These are phyloP conservation scores for Pyrenochaeta sp. DNA, from an alignment of 2,329 filamentous ascomycete genomes.

Conservation along the genomic window DNA sequence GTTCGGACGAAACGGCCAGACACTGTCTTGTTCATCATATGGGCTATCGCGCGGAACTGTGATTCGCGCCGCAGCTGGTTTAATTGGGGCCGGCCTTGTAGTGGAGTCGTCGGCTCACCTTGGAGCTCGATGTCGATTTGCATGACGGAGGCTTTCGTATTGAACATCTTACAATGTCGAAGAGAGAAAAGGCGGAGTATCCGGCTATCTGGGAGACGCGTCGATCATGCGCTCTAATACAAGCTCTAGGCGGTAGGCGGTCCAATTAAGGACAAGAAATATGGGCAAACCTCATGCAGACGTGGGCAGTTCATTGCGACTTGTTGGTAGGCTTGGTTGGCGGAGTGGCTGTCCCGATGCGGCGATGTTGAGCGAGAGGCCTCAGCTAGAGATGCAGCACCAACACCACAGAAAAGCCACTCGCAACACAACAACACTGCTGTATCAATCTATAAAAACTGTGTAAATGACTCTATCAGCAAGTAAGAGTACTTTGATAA, in stretches of 20 bases:
- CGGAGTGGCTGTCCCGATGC: background rate
- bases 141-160: background rate
- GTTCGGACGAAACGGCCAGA: background rate
- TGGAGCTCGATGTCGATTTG: background rate
- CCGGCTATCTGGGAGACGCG: background rate
- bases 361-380: slow-evolving; percentile 4
- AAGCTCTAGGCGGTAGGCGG: background rate
- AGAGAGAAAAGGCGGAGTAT: background rate
- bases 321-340: background rate
- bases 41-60: slow-evolving; percentile 2
- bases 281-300: background rate
- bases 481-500: no score
- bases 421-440: no score
- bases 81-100: background rate
- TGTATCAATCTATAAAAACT: no score
- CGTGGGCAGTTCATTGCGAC: background rate
- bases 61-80: background rate
- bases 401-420: background rate
- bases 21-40: slow-evolving; percentile 2
- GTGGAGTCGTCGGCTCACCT: background rate
- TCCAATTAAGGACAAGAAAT: background rate
- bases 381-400: slow-evolving; percentile 1
- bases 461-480: no score
- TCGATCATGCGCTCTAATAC: background rate
- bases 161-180: background rate